phyloP scores from a whole-genome alignment of 2,329 filamentous ascomycete species.

The Hirsutella minnesotensis region DNA sequence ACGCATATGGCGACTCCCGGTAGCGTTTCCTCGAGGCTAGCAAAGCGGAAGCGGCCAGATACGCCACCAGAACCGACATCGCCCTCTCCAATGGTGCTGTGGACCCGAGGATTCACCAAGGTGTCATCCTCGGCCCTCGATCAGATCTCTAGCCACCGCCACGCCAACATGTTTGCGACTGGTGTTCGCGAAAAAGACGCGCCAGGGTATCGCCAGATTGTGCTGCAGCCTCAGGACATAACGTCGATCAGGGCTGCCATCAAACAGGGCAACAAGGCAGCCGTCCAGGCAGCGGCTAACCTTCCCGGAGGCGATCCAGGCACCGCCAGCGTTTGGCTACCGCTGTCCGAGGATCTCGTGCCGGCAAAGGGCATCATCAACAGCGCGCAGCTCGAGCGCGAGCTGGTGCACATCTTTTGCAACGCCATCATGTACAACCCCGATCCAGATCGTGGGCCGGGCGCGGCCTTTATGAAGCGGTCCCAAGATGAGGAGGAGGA shows the following conservation, averaged over 20 bases:
- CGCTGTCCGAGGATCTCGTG: slow-evolving; percentile 63
- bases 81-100: slow-evolving; percentile 57
- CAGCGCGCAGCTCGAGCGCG: slow-evolving; percentile 81
- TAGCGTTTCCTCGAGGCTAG: slow-evolving; percentile 23
- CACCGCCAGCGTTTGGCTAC: slow-evolving; percentile 48
- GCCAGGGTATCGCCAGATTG: slow-evolving; percentile 62
- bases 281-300: slow-evolving; percentile 45
- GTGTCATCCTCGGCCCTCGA: slow-evolving; percentile 64
- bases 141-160: slow-evolving; percentile 64
- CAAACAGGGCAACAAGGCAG: slow-evolving; percentile 57
- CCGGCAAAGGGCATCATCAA: slow-evolving; percentile 89
- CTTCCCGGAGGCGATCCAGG: slow-evolving; percentile 49
- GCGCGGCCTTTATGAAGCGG: slow-evolving; percentile 43
- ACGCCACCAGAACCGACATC: slow-evolving; percentile 33
- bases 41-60: slow-evolving; percentile 48
- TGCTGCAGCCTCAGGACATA: slow-evolving; percentile 64
- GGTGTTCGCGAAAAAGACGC: slow-evolving; percentile 65
- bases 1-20: slow-evolving; percentile 24
- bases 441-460: slow-evolving; percentile 61
- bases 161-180: slow-evolving; percentile 69
- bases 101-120: slow-evolving; percentile 64
- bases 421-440: slow-evolving; percentile 99
- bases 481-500: slow-evolving; percentile 31
- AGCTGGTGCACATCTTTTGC: slow-evolving; percentile 92
- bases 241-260: slow-evolving; percentile 68